Evolutionary conservation across 176 grass and related monocot genomes (phyloP).

Genomic region (Juncus inflexus): DNA sequence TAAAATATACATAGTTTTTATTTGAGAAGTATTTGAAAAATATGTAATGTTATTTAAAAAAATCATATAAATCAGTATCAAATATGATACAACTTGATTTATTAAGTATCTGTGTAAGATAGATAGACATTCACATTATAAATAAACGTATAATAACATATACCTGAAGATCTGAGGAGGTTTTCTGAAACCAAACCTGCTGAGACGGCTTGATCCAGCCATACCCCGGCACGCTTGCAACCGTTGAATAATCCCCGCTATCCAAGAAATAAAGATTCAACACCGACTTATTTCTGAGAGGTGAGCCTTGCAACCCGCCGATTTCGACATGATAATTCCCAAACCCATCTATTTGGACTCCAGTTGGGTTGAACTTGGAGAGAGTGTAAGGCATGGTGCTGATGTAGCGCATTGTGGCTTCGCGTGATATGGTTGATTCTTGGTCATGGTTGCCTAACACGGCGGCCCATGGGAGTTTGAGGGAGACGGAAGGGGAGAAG

Average conservation of each 20-base stretch:
- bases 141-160: neutral
- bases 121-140: neutral
- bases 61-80: too few species aligned
- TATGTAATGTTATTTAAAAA: too few species aligned
- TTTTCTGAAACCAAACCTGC: constrained; percentile 81
- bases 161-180: constrained; percentile 71
- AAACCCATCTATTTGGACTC: constrained; percentile 70
- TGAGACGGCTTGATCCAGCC: constrained; percentile 92
- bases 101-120: neutral
- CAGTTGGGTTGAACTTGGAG: constrained; percentile 62
- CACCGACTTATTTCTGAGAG: constrained; percentile 70
- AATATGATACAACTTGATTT: too few species aligned
- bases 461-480: constrained; percentile 85
- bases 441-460: constrained; percentile 94
- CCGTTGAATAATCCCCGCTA: constrained; percentile 90
- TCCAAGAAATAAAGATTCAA: constrained; percentile 94
- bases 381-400: constrained; percentile 66
- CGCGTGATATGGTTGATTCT: constrained; percentile 68
- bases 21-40: too few species aligned
- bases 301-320: constrained; percentile 47
- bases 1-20: too few species aligned
- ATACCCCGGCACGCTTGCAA: constrained; percentile 55
- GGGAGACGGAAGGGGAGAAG: constrained; percentile 59
- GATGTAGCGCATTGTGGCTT: constrained; percentile 80
- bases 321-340: constrained; percentile 90